Evolutionary conservation across 768 basidiomycete genomes (phyloP), one percentile per base, ranked within the genome.

Genomic region (Punctularia strigosozonata): DNA sequence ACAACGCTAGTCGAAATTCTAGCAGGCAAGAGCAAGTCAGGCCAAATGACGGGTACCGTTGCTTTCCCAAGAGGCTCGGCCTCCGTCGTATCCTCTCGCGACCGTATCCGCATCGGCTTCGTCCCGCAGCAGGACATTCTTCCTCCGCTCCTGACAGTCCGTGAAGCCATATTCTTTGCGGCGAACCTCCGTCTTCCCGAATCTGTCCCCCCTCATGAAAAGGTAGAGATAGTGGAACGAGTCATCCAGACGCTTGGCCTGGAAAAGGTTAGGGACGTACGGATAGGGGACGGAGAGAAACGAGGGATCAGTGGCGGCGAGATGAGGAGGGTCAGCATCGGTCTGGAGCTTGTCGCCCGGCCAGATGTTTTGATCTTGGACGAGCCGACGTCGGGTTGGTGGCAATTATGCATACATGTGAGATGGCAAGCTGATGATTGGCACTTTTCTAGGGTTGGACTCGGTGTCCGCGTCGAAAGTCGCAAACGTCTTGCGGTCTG

Each of bases 221-320:
- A 87, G 55, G 60, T 58, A 6, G 64, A 70, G 25, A 65, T 83
- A 8, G 90, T 91, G 1, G 67, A 76, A 14, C 59, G 69, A 14
- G 64, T 94, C 19, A 68, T 97, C 51, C 66, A 72, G 10, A 87
- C 82, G 52, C 73, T 97, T 3, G 88, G 89, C 1, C 72, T 97
- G 19, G 60, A 68, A 6, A 64, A 70, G 26, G 64, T 94, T 12
- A 75, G 73, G 13, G 62, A 94, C 52, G 68, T 72, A 2, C 64
- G 82, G 40, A 91, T 95, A 26, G 77, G 80, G 4, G 77, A 79
- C 7, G 73, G 76, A 4, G 79, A 81, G 45, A 66, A 73, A 15
- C 67, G 89, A 34, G 91, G 88, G 0, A 89, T 95, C 37, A 86
- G 82, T 49, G 91, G 91, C 8, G 91, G 91, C 7, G 90, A 95